Percentiles rank a stretch among this genome's conserved stretches.
Evolutionary conservation across 2,329 filamentous ascomycete genomes (phyloP).

Genomic region (Dactylellina leptospora): DNA sequence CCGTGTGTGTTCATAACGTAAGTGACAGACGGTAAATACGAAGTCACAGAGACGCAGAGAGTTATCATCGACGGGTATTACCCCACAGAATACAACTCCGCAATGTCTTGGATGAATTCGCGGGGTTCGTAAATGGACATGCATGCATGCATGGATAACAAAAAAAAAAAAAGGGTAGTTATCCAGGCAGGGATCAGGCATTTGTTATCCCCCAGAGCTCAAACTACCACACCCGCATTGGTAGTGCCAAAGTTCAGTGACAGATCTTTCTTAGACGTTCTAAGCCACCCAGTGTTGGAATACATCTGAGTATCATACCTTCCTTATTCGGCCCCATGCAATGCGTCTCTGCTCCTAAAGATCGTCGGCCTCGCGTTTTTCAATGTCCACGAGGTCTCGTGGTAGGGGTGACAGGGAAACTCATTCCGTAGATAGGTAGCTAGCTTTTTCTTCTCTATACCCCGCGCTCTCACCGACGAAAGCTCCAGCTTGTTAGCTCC

Average conservation of each 20-base stretch:
- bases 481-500: background rate
- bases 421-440: constrained; percentile 31
- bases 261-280: constrained; percentile 16
- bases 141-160: constrained; percentile 22
- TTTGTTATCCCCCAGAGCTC: constrained; percentile 42
- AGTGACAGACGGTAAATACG: constrained; percentile 26
- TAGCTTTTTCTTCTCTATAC: background rate
- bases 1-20: constrained; percentile 29
- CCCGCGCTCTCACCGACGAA: constrained; percentile 4
- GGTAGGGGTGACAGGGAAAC: constrained; percentile 35
- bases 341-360: constrained; percentile 21
- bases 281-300: constrained; percentile 25
- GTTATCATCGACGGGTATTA: constrained; percentile 29
- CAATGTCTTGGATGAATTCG: constrained; percentile 11
- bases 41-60: constrained; percentile 17
- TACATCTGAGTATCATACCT: constrained; percentile 34
- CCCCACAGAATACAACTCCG: constrained; percentile 48
- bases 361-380: constrained; percentile 25
- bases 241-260: constrained; percentile 15
- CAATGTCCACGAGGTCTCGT: constrained; percentile 45
- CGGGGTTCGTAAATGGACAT: constrained; percentile 20
- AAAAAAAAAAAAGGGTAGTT: no score
- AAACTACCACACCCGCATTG: constrained; percentile 23
- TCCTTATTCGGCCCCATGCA: constrained; percentile 28
- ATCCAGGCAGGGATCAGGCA: no score